A percentile compares a stretch with the other conserved stretches of the same genome.
Conservation (phyloP, 176 grass and related monocot species). For the Phragmites australis region DNA sequence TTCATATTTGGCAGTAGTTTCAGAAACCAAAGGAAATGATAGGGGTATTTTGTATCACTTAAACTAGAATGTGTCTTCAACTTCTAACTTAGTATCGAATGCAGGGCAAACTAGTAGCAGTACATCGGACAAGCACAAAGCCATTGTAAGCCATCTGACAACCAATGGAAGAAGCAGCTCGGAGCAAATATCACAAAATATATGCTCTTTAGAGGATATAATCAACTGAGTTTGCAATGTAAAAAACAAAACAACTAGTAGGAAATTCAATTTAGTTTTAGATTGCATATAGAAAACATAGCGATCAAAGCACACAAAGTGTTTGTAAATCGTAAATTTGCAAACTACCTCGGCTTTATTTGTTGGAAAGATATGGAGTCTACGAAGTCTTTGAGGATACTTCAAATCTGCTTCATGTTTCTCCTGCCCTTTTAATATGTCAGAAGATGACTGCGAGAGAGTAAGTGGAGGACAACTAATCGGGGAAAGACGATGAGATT, state of each 20-base stretch:
- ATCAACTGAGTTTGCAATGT: constrained; percentile 2
- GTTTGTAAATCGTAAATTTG: constrained; percentile 19
- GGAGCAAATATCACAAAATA: background rate
- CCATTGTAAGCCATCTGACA: background rate
- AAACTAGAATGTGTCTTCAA: background rate
- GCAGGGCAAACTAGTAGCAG: background rate
- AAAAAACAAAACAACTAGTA: background rate
- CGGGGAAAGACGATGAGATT: constrained; percentile 69
- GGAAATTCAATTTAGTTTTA: constrained; percentile 4
- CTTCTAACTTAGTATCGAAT: background rate
- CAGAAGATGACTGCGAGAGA: constrained; percentile 48
- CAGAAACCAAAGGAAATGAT: background rate
- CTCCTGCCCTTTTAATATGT: constrained; percentile 74
- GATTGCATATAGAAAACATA: constrained; percentile 9
- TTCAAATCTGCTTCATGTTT: constrained; percentile 79
- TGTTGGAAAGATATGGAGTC: constrained; percentile 87
- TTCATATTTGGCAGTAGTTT: constrained; percentile 8
- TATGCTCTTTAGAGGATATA: background rate
- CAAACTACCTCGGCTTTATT: constrained; percentile 84
- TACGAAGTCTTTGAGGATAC: constrained; percentile 83
- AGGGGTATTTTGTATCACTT: background rate
- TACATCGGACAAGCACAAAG: background rate
- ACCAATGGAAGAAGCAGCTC: background rate
- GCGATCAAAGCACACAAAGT: constrained; percentile 11
- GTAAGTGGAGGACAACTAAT: constrained; percentile 62